Evolutionary conservation across 768 basidiomycete genomes (phyloP), one percentile per base, ranked within the genome.

Genomic region (Pleurotus cornucopiae): DNA sequence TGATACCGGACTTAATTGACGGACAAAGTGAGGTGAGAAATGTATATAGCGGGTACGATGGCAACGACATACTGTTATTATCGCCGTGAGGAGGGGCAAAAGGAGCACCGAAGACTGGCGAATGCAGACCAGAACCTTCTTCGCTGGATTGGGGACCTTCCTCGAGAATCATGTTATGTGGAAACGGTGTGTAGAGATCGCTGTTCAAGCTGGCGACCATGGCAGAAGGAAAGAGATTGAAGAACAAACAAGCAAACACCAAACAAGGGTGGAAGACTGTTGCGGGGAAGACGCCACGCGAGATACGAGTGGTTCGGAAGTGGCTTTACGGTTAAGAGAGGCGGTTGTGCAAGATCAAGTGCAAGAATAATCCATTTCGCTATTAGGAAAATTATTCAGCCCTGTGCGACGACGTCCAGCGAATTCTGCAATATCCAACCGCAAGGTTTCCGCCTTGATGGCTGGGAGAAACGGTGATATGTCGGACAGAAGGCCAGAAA

Each of bases 91-190:
- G 68, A 60, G 75, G 68, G 68, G 76, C 72, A 62, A 73, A 77
- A 23, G 73, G 72, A 48, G 78, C 67, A 55, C 73, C 75, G 70
- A 86, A 85, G 52, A 83, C 78, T 61, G 89, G 88, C 2, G 88
- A 89, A 63, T 88, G 86, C 20, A 89, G 71, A 58, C 85, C 87
- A 52, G 88, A 89, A 65, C 85, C 82, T 64, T 88, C 88, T 66
- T 89, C 87, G 68, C 84, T 86, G 20, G 85, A 87, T 70, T 83
- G 85, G 44, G 79, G 78, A 39, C 84, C 80, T 64, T 88, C 86
- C 66, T 88, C 88, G 57, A 76, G 69, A 58, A 76, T 72, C 68
- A 80, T 76, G 57, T 65, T 60, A 55, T 74, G 71, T 48, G 78
- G 79, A 69, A 83, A 84, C 14, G 83, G 78, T 11, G 82, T 73